Percentiles rank a stretch among this genome's conserved stretches.
phyloP scores from a whole-genome alignment of 2,329 filamentous ascomycete genomes.

The Bipolaris victoriae region DNA sequence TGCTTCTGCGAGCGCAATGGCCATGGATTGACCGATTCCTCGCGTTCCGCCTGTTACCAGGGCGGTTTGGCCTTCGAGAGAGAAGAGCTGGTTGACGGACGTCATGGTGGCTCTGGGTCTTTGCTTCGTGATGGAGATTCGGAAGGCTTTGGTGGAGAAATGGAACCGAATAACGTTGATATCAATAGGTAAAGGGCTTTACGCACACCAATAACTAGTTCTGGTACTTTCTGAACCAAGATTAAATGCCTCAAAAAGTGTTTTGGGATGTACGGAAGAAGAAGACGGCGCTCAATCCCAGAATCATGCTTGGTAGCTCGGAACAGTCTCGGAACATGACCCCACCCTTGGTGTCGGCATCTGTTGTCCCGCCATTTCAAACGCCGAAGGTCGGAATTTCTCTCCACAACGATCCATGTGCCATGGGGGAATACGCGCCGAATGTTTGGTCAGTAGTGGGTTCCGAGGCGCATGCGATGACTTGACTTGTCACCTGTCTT shows the following conservation, averaged over 20 bases:
- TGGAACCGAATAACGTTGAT: background rate
- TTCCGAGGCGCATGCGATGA: conserved; percentile 5
- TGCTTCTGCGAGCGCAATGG: conserved; percentile 57
- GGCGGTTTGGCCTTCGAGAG: conserved; percentile 57
- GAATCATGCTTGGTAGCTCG: conserved; percentile 23
- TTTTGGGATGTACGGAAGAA: conserved; percentile 8
- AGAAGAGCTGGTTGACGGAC: conserved; percentile 53
- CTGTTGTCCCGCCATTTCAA: conserved; percentile 38
- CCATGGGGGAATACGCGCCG: conserved; percentile 32
- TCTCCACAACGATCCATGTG: conserved; percentile 30
- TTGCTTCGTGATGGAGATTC: conserved; percentile 3
- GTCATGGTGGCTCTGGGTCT: conserved; percentile 29
- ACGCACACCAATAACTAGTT: background rate
- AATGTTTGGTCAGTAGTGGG: conserved; percentile 19
- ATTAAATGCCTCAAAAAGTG: background rate
- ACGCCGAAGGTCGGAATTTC: conserved; percentile 39
- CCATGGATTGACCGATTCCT: conserved; percentile 60
- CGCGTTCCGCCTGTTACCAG: conserved; percentile 58
- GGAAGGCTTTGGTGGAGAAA: conserved; percentile 9
- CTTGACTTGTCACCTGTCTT: conserved; percentile 4
- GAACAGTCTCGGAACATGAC: conserved; percentile 37
- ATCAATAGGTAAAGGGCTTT: background rate
- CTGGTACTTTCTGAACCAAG: background rate
- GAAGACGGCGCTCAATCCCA: conserved; percentile 11
- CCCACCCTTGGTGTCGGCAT: conserved; percentile 35